Evolutionary conservation across 192 early-diverging fungal genomes (phyloP).

Genomic region (Entomortierella parvispora): DNA sequence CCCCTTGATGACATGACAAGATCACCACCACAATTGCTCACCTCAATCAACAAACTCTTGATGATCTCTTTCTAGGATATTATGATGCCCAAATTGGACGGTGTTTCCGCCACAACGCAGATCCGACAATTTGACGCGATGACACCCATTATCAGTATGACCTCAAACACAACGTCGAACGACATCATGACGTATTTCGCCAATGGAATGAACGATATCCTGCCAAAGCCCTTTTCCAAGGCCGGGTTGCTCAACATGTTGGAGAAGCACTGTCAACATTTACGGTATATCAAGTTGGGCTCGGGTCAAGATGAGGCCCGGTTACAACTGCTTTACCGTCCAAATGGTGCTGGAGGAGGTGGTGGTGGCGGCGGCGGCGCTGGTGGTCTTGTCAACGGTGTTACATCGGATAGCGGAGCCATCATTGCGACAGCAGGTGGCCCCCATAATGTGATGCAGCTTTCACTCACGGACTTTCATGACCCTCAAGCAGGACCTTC

Average conservation of each 20-base stretch:
- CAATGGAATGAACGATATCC: slow-evolving; percentile 80
- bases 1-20: too few relatives aligned
- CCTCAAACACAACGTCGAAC: slow-evolving; percentile 69
- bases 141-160: slow-evolving; percentile 84
- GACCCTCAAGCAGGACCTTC: not conserved
- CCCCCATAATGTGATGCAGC: slow-evolving; percentile 38
- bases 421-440: too few relatives aligned
- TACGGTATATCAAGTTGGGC: slow-evolving; percentile 52
- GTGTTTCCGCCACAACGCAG: slow-evolving; percentile 73
- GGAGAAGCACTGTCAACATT: slow-evolving; percentile 67
- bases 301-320: slow-evolving; percentile 15
- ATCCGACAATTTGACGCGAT: slow-evolving; percentile 76
- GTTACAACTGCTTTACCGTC: slow-evolving; percentile 27
- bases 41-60: slow-evolving; percentile 6
- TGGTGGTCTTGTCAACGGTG: not conserved
- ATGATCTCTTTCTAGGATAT: slow-evolving; percentile 61
- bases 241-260: slow-evolving; percentile 59
- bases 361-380: slow-evolving; percentile 1
- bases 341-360: not conserved
- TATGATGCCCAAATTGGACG: slow-evolving; percentile 77
- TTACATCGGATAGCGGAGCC: not conserved
- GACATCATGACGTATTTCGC: slow-evolving; percentile 75
- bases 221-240: slow-evolving; percentile 76
- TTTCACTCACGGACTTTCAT: slow-evolving; percentile 28
- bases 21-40: too few relatives aligned